These are phyloP conservation scores for Breviolum minutum DNA, from an alignment of 73 alveolate species.

Conservation along the genomic window DNA sequence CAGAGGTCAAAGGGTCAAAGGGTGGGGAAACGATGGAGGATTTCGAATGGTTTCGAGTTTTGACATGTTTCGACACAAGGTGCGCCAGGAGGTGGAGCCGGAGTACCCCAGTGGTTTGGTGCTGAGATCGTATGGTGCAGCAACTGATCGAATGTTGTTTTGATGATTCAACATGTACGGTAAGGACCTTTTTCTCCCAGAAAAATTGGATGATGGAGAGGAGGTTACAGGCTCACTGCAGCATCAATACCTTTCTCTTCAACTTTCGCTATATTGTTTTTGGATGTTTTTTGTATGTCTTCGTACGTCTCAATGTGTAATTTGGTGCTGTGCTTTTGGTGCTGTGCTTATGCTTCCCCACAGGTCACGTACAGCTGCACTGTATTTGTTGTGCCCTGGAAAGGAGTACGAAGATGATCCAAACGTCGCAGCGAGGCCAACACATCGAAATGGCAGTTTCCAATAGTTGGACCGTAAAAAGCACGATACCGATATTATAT, in stretches of 20 bases:
- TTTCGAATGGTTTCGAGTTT: too few species aligned
- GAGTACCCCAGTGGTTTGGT: neutral
- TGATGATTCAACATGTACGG: neutral
- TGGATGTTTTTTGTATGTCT: too few species aligned
- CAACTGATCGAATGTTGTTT: neutral
- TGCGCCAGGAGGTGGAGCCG: neutral
- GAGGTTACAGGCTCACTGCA: conserved; percentile 48
- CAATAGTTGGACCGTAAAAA: too few species aligned
- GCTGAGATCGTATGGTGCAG: neutral
- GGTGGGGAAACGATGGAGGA: too few species aligned
- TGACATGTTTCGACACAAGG: too few species aligned
- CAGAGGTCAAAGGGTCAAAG: too few species aligned
- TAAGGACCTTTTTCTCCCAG: conserved; percentile 69
- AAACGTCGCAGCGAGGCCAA: conserved; percentile 35
- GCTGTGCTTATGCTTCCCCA: too few species aligned
- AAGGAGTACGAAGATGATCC: conserved; percentile 79
- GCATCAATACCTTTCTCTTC: neutral
- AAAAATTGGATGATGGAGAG: conserved; percentile 50
- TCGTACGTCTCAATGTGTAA: too few species aligned
- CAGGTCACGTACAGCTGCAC: too few species aligned
- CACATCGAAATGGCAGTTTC: neutral
- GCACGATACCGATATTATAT: too few species aligned
- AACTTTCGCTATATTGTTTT: too few species aligned
- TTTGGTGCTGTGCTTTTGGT: too few species aligned
- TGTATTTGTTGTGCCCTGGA: neutral